Evolutionary conservation across 225 moss, liverwort and hornwort species (phyloP).

Genomic region (Straminergon stramineum): DNA sequence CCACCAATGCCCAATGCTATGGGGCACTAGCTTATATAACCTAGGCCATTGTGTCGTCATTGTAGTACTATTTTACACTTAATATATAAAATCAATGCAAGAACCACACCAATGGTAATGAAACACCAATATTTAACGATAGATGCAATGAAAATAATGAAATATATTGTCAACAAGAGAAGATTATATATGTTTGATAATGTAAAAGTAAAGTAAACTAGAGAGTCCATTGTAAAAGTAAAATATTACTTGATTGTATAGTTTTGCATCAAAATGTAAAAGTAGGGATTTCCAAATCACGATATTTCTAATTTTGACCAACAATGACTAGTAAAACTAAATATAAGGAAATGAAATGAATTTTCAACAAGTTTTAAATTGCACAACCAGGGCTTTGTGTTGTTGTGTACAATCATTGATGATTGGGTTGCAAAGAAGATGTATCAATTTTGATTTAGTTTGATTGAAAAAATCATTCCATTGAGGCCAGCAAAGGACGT

Average conservation of each 20-base stretch:
- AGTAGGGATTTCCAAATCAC: not conserved
- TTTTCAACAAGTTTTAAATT: not conserved
- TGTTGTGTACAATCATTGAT: no score
- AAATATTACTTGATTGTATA: not conserved
- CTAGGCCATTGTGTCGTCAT: not conserved
- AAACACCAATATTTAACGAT: no score
- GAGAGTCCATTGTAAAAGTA: not conserved
- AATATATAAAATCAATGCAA: not conserved
- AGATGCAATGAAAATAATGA: not conserved
- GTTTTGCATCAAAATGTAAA: not conserved
- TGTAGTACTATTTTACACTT: not conserved
- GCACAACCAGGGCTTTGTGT: no score
- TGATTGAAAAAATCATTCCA: no score
- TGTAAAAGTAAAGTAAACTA: not conserved
- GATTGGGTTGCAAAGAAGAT: no score
- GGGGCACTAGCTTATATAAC: not conserved
- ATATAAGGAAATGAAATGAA: no score
- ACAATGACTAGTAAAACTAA: not conserved
- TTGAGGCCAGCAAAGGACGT: accelerated
- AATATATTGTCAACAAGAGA: not conserved
- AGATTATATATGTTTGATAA: not conserved
- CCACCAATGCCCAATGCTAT: not conserved
- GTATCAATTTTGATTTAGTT: no score
- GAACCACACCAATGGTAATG: not conserved
- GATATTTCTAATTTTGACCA: not conserved